phyloP scores from a whole-genome alignment of 176 grass and related monocot species.

The Areca catechu region DNA sequence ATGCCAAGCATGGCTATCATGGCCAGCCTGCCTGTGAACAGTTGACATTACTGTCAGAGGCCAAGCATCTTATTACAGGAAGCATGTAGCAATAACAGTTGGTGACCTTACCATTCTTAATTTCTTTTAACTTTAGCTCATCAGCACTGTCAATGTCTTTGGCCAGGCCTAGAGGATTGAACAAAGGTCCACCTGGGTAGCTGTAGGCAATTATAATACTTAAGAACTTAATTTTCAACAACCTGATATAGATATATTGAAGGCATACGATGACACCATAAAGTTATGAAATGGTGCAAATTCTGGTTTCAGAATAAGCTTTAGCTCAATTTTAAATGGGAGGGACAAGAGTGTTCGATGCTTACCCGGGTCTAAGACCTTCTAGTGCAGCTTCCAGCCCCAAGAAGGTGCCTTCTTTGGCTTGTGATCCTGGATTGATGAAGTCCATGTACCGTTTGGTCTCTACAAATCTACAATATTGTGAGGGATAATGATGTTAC shows the following conservation, averaged over 20 bases:
- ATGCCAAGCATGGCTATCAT: slow-evolving; percentile 92
- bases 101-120: slow-evolving; percentile 65
- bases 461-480: slow-evolving; percentile 56
- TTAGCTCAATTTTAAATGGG: too few species aligned
- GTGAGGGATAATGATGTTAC: too few species aligned
- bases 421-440: slow-evolving; percentile 62
- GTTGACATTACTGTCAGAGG: not conserved
- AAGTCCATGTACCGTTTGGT: slow-evolving; percentile 93
- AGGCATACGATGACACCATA: not conserved
- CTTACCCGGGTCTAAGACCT: slow-evolving; percentile 65
- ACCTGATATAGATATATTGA: not conserved
- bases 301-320: not conserved
- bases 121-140: slow-evolving; percentile 83
- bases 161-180: slow-evolving; percentile 64
- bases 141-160: slow-evolving; percentile 73
- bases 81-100: not conserved
- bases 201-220: slow-evolving; percentile 24
- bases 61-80: not conserved
- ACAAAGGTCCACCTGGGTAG: slow-evolving; percentile 75
- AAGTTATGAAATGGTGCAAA: not conserved
- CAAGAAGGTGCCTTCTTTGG: slow-evolving; percentile 69
- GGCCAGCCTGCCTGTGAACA: slow-evolving; percentile 55
- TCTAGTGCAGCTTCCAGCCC: slow-evolving; percentile 69
- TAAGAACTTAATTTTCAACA: not conserved
- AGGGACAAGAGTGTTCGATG: too few species aligned